Base-by-base conservation (phyloP, 2,329 filamentous ascomycete genomes). In the Beauveria sp. region DNA sequence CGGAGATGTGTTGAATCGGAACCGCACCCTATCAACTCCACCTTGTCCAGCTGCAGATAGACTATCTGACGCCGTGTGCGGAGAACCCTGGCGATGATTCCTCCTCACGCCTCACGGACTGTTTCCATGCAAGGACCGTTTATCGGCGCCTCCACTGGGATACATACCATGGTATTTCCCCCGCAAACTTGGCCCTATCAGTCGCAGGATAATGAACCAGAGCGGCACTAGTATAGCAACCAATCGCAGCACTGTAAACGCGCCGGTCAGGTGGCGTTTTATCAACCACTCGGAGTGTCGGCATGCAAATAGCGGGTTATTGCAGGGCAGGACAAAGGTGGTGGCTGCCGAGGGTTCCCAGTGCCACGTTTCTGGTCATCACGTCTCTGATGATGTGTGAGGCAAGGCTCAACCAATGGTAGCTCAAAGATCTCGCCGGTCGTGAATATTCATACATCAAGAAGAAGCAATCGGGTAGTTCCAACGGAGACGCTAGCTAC, bases 161-260 rank as follows among this genome's bases (percentile, higher is more conserved):
- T 20, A 26, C n/a, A 42, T 34, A 3, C n/a, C 34, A 16, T 2
- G 12, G 16, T 38, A 16, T 10, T n/a, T 54, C n/a, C 54, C 54
- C 54, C 54, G 54, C 54, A 56, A 47, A 47, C 42, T 55, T 55
- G 40, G 24, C 53, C 53, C 22, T 55, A 55, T 30, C 40, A 4
- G 24, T 45, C 40, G 28, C 22, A n/a, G 40, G 12, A 42, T 18
- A 5, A 14, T 22, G 51, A 34, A 30, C 18, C 26, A 5, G 45
- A 26, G 2, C 8, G 30, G 53, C 49, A 46, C 53, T 46, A 46
- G 16, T 28, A 7, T 45, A 20, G 26, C 40, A 56, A 34, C 53
- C 53, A 56, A 56, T 56, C 53, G 42, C 40, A 56, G 40, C 49
- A 9, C 10, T 51, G 49, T 2, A 51, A 51, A 51, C 24, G 49